These are phyloP conservation scores for Scorias spongiosa DNA, from an alignment of 2,329 filamentous ascomycete species.

Conservation along the genomic window DNA sequence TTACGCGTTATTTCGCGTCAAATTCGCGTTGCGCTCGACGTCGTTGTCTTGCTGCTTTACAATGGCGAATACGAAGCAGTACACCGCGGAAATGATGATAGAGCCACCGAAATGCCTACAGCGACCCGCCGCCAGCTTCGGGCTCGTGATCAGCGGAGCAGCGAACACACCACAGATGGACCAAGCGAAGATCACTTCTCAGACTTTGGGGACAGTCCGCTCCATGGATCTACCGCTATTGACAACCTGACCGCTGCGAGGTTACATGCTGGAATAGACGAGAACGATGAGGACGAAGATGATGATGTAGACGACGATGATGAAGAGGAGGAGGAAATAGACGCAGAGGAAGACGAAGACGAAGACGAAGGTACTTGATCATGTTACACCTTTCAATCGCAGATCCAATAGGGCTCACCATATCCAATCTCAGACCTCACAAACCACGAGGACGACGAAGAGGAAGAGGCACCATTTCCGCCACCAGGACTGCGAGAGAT, in stretches of 20 bases:
- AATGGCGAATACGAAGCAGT: too few species aligned
- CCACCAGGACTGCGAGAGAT: conserved; percentile 56
- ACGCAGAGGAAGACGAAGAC: background rate
- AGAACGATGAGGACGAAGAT: conserved; percentile 14
- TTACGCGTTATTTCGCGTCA: too few species aligned
- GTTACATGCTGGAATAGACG: conserved; percentile 2
- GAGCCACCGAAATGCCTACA: conserved; percentile 3
- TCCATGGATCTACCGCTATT: conserved; percentile 1
- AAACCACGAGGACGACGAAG: conserved; percentile 1
- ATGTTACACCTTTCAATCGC: too few species aligned
- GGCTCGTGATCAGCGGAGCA: conserved; percentile 3
- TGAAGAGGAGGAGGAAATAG: conserved; percentile 7
- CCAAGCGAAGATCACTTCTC: conserved; percentile 7
- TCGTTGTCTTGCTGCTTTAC: too few species aligned
- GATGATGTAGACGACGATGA: conserved; percentile 15
- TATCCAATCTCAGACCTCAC: background rate
- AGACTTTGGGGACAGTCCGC: background rate
- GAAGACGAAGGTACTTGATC: background rate
- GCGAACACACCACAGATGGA: conserved; percentile 3
- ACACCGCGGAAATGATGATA: too few species aligned
- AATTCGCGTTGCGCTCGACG: too few species aligned
- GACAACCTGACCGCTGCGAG: background rate
- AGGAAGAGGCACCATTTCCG: conserved; percentile 12
- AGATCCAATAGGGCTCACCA: too few species aligned
- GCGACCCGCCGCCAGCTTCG: conserved; percentile 6